Percentiles rank a stretch among this genome's conserved stretches.
Evolutionary conservation across 2,329 filamentous ascomycete genomes (phyloP).

Genomic region (Phaeosphaeria sp.): DNA sequence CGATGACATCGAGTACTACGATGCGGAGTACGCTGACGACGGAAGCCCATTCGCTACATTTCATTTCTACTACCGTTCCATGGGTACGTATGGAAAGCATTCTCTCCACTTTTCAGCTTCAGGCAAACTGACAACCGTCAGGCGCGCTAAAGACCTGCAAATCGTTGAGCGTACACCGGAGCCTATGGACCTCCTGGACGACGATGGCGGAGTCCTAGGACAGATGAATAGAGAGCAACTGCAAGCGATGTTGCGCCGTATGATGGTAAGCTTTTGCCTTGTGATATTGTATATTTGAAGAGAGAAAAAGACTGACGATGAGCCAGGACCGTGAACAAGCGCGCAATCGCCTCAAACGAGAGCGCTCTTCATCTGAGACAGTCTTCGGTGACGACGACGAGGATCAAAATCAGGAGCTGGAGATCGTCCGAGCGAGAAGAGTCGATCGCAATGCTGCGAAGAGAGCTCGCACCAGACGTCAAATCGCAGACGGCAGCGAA

Average conservation of each 20-base stretch:
- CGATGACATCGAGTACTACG: constrained; percentile 8
- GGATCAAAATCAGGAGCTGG: neutral
- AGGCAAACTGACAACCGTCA: neutral
- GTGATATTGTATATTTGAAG: neutral
- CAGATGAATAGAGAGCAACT: constrained; percentile 13
- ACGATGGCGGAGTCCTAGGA: constrained; percentile 5
- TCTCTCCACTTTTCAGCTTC: too few relatives aligned
- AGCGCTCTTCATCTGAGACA: constrained; percentile 6
- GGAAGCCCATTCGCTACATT: constrained; percentile 22
- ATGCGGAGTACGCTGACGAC: constrained; percentile 6
- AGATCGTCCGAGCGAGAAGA: constrained; percentile 5
- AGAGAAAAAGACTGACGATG: neutral
- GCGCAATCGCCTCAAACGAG: constrained; percentile 6
- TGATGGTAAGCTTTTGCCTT: constrained; percentile 1
- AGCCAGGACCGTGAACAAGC: neutral
- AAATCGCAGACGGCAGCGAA: constrained; percentile 2
- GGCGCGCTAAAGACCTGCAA: constrained; percentile 35
- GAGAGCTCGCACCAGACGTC: constrained; percentile 5
- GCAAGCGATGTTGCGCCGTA: constrained; percentile 6
- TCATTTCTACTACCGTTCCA: constrained; percentile 28
- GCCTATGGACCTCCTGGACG: constrained; percentile 14
- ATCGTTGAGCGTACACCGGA: constrained; percentile 34
- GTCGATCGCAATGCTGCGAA: constrained; percentile 4
- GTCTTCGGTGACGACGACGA: constrained; percentile 4
- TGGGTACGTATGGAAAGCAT: constrained; percentile 9